phyloP scores from a whole-genome alignment of 139 green algal genomes.

The Pseudopediastrum boryanum region DNA sequence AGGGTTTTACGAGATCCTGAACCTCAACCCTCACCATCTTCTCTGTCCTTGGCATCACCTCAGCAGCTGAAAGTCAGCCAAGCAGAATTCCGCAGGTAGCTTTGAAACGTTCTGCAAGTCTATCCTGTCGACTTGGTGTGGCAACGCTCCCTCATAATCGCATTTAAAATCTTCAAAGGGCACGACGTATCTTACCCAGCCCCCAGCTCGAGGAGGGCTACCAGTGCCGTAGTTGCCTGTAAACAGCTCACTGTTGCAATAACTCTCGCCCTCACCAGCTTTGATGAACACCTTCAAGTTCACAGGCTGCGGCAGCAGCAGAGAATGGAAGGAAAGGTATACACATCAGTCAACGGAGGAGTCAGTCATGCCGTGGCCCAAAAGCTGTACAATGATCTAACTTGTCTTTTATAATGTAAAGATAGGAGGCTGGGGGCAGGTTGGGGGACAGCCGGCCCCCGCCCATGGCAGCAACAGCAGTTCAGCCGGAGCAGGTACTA shows the following conservation, averaged over 20 bases:
- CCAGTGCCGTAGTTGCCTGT: conserved; percentile 6
- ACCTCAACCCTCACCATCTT: too few species aligned
- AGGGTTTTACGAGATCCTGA: too few species aligned
- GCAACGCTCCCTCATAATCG: too few species aligned
- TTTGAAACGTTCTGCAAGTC: conserved; percentile 11
- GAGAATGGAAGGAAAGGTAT: not conserved
- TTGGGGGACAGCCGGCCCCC: too few species aligned
- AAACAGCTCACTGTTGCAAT: conserved; percentile 14
- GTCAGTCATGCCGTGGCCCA: too few species aligned
- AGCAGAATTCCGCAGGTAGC: conserved; percentile 6
- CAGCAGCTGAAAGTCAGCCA: conserved; percentile 8
- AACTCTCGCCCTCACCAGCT: conserved; percentile 18
- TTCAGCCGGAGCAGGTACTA: too few species aligned
- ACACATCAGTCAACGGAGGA: not conserved
- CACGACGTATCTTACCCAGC: conserved; percentile 8
- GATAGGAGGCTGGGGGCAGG: too few species aligned
- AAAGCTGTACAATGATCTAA: too few species aligned
- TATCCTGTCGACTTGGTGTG: conserved; percentile 12
- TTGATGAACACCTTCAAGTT: conserved; percentile 30
- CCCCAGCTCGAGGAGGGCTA: not conserved
- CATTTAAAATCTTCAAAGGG: conserved; percentile 27
- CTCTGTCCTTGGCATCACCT: too few species aligned
- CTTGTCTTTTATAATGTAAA: too few species aligned
- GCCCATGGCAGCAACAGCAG: too few species aligned
- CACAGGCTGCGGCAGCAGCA: not conserved